Percentiles rank a stretch among this genome's conserved stretches.
These are phyloP conservation scores for Neolentinus lepideus DNA, from an alignment of 1,284 basidiomycete species.

Conservation along the genomic window DNA sequence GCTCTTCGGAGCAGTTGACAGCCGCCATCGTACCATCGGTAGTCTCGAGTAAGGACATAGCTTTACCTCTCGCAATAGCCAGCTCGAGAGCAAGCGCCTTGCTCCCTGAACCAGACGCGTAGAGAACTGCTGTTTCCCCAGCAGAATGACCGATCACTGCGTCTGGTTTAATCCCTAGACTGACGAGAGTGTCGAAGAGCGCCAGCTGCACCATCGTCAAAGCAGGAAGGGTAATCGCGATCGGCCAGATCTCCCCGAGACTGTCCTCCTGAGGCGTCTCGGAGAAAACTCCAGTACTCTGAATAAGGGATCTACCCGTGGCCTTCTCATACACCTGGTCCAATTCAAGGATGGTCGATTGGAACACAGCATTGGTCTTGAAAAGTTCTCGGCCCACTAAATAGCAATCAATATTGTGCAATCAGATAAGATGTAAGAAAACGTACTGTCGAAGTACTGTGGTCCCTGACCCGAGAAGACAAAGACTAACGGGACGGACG, in stretches of 20 bases:
- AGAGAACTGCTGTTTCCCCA: slow-evolving; percentile 35
- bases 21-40: slow-evolving; percentile 35
- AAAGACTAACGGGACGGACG: slow-evolving; percentile 24
- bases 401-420: not conserved
- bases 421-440: not conserved
- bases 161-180: slow-evolving; percentile 27
- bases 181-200: slow-evolving; percentile 29
- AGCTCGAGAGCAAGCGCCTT: slow-evolving; percentile 10
- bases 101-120: slow-evolving; percentile 27
- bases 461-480: slow-evolving; percentile 35
- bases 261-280: slow-evolving; percentile 5
- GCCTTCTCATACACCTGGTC: slow-evolving; percentile 23
- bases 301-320: slow-evolving; percentile 26
- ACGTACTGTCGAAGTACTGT: slow-evolving; percentile 28
- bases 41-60: slow-evolving; percentile 25
- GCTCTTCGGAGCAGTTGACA: slow-evolving; percentile 22
- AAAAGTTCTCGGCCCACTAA: slow-evolving; percentile 19
- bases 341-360: slow-evolving; percentile 25
- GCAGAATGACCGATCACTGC: slow-evolving; percentile 33
- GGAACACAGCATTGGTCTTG: slow-evolving; percentile 24
- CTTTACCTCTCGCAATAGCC: slow-evolving; percentile 30
- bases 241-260: slow-evolving; percentile 17
- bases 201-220: slow-evolving; percentile 37
- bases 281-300: slow-evolving; percentile 24
- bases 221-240: slow-evolving; percentile 26